phyloP scores from a whole-genome alignment of 768 basidiomycete species.

The Tephrocybe sp. region DNA sequence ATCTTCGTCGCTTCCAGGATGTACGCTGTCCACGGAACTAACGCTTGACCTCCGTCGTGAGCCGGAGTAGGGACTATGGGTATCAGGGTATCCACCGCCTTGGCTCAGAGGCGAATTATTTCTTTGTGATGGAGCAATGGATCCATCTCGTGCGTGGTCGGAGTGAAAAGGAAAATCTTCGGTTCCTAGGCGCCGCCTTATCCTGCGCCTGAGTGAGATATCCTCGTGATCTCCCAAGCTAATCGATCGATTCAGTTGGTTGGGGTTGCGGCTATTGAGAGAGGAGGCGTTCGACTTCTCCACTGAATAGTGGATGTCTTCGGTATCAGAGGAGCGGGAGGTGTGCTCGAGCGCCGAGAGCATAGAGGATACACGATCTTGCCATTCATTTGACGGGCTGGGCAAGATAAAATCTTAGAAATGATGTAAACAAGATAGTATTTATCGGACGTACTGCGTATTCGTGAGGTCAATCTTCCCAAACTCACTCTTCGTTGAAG shows the following conservation, averaged over 20 bases:
- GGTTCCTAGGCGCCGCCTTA: slow-evolving; percentile 47
- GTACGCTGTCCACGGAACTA: slow-evolving; percentile 29
- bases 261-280: slow-evolving; percentile 1
- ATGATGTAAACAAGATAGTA: not conserved
- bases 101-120: slow-evolving; percentile 13
- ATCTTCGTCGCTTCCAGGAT: slow-evolving; percentile 39
- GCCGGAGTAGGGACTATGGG: not conserved
- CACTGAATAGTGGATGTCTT: slow-evolving; percentile 4
- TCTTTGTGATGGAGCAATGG: slow-evolving; percentile 18
- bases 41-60: slow-evolving; percentile 26
- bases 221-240: slow-evolving; percentile 22
- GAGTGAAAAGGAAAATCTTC: slow-evolving; percentile 25
- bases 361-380: slow-evolving; percentile 58
- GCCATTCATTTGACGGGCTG: slow-evolving; percentile 84
- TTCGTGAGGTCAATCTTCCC: slow-evolving; percentile 44
- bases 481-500: slow-evolving; percentile 24
- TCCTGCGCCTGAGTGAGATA: slow-evolving; percentile 39
- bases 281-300: slow-evolving; percentile 10
- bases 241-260: slow-evolving; percentile 10
- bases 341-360: slow-evolving; percentile 17
- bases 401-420: not conserved
- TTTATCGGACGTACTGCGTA: slow-evolving; percentile 55
- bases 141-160: slow-evolving; percentile 14
- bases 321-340: not conserved
- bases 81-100: not conserved